Conservation (phyloP, 257 asterid genomes). For the Solanum chiquidenum region DNA sequence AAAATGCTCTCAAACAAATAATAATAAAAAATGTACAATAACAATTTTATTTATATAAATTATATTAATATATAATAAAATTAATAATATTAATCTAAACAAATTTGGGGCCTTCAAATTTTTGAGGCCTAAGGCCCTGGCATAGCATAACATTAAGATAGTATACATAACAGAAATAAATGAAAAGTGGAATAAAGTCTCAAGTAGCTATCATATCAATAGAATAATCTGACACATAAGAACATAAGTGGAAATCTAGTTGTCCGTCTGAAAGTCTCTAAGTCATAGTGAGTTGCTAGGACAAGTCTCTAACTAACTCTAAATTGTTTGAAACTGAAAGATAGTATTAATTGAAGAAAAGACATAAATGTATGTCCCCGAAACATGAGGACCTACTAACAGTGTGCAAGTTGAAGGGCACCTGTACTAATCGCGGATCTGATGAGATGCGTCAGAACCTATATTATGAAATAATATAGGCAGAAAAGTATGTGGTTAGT, state of each 20-base stretch:
- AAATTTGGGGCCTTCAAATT: too few relatives aligned
- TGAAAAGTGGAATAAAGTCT: neutral
- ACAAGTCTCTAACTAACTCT: neutral
- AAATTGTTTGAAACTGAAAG: too few relatives aligned
- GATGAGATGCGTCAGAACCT: too few relatives aligned
- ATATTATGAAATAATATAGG: neutral
- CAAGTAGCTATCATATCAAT: neutral
- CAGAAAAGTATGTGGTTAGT: too few relatives aligned
- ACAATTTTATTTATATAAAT: too few relatives aligned
- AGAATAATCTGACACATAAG: neutral
- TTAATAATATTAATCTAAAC: too few relatives aligned
- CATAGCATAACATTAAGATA: neutral
- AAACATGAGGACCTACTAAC: neutral
- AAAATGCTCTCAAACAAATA: too few relatives aligned
- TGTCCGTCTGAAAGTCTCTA: neutral
- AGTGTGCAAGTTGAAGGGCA: neutral
- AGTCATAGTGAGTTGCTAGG: neutral
- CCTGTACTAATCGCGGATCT: neutral
- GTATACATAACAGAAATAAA: too few relatives aligned
- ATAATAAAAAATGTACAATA: too few relatives aligned
- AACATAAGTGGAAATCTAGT: neutral
- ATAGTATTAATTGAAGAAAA: too few relatives aligned
- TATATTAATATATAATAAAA: too few relatives aligned
- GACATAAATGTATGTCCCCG: neutral
- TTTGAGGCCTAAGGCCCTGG: too few relatives aligned